Evolutionary conservation across 2,329 filamentous ascomycete species (phyloP).

Genomic region (Phialemoniopsis sp.): DNA sequence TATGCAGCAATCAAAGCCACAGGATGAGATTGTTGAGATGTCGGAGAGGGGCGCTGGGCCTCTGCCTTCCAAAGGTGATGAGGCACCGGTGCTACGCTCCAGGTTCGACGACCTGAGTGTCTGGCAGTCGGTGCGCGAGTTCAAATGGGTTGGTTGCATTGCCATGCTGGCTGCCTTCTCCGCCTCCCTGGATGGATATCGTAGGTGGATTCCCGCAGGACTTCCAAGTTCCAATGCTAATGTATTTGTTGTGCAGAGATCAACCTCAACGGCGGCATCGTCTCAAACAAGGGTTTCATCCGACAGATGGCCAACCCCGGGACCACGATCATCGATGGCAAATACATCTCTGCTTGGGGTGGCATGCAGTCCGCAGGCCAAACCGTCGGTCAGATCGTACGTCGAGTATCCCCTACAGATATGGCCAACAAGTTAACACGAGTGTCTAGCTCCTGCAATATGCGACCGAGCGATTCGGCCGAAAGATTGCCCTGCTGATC

Average conservation of each 20-base stretch:
- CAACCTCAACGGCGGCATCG: constrained; percentile 8
- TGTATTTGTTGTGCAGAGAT: too few species aligned
- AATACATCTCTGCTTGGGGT: constrained; percentile 9
- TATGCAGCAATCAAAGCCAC: too few species aligned
- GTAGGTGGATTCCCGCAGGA: constrained; percentile 17
- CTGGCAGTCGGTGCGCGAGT: constrained; percentile 28
- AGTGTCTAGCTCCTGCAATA: constrained; percentile 22
- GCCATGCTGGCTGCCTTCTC: constrained; percentile 35
- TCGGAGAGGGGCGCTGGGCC: too few species aligned
- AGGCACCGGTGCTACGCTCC: constrained; percentile 28
- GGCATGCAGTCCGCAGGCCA: too few species aligned
- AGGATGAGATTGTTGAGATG: too few species aligned
- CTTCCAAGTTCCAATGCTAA: too few species aligned
- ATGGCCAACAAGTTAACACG: not conserved
- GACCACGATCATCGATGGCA: constrained; percentile 6
- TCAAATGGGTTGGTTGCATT: constrained; percentile 26
- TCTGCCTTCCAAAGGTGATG: too few species aligned
- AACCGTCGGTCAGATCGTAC: too few species aligned
- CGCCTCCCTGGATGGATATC: constrained; percentile 36
- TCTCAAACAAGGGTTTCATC: constrained; percentile 10
- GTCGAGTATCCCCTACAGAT: too few species aligned
- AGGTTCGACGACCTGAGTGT: constrained; percentile 28
- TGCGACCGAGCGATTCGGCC: constrained; percentile 25
- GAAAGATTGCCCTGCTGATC: constrained; percentile 26
- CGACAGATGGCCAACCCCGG: constrained; percentile 8